These are phyloP conservation scores for Ogataea sp. DNA, from an alignment of 805 yeast genomes.

Conservation along the genomic window DNA sequence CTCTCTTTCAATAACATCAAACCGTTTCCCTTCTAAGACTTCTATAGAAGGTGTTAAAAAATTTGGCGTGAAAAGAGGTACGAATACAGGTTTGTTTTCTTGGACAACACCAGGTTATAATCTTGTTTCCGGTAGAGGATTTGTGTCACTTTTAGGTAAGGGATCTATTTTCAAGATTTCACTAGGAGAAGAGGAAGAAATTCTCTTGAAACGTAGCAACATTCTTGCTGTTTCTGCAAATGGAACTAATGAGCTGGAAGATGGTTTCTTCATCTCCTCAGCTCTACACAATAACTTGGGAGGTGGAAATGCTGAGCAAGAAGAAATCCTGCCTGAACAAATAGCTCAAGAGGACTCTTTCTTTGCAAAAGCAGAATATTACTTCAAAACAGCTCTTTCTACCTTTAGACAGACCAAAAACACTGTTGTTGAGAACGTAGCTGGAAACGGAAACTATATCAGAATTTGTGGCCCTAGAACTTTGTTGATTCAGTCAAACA, in stretches of 20 bases:
- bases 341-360: constrained; percentile 3
- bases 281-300: background rate
- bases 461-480: constrained; percentile 49
- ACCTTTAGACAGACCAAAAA: background rate
- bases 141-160: constrained; percentile 42
- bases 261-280: constrained; percentile 10
- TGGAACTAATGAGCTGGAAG: constrained; percentile 35
- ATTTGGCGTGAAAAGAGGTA: constrained; percentile 13
- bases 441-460: constrained; percentile 36
- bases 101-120: constrained; percentile 35
- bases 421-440: constrained; percentile 8
- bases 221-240: constrained; percentile 43
- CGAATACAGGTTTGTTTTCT: constrained; percentile 32
- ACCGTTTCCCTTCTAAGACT: constrained; percentile 30
- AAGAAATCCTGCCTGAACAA: constrained; percentile 8
- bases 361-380: background rate
- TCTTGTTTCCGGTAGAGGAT: constrained; percentile 50
- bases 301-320: background rate
- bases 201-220: constrained; percentile 36
- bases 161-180: constrained; percentile 45
- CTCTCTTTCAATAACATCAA: constrained; percentile 33
- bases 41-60: constrained; percentile 25
- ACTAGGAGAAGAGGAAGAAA: constrained; percentile 37
- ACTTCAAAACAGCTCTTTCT: background rate
- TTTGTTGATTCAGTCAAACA: constrained; percentile 38